Evolutionary conservation across 2,329 filamentous ascomycete genomes (phyloP), one percentile per base, ranked within the genome.

Genomic region (Hortaea sp.): DNA sequence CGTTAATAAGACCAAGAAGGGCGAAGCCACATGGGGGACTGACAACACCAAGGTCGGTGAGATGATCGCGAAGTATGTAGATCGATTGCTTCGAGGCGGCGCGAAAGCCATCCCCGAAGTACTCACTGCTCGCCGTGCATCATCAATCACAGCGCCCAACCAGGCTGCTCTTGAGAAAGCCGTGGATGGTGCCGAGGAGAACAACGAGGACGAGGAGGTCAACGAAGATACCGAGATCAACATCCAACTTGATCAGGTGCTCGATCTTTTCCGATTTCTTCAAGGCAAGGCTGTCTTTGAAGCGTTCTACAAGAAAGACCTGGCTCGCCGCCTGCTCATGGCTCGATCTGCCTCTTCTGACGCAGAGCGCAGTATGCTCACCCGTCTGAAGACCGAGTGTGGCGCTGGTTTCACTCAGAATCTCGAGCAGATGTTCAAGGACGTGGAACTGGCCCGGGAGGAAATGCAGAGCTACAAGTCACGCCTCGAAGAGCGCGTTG

Each of bases 391-490:
- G 68, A 85, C 82, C 69, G 92, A 98, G 70, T 98, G 92, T 62
- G 92, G 92, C 35, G 84, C 86, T 10, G 85, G 80, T 56, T 97
- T 98, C 63, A 98, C 92, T 0, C 89, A 95, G 62, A 98, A 98
- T 59, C 74, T 99, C 0, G 94, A 99, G 67, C 87, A 90, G 52
- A 99, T 99, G 92, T 98, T 99, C 73, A 95, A 94, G 65, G 92
- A 99, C 60, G 88, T 97, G 65, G 89, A 95, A 62, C 76, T 95
- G 13, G 86, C 86, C 9, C 84, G 85, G 50, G 92, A 97, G 57
- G 90, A 97, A 63, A 94, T 97, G 84, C 69, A 76, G n/a, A 79
- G 84, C 0, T 98, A 94, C 69, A 92, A 84, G 64, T 70, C 76
- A 66, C 65, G 88, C 66, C 69, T 77, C 41, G 74, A 78, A 51